Evolutionary conservation across 2,329 filamentous ascomycete genomes (phyloP).

Genomic region (Pyricularia grisea): DNA sequence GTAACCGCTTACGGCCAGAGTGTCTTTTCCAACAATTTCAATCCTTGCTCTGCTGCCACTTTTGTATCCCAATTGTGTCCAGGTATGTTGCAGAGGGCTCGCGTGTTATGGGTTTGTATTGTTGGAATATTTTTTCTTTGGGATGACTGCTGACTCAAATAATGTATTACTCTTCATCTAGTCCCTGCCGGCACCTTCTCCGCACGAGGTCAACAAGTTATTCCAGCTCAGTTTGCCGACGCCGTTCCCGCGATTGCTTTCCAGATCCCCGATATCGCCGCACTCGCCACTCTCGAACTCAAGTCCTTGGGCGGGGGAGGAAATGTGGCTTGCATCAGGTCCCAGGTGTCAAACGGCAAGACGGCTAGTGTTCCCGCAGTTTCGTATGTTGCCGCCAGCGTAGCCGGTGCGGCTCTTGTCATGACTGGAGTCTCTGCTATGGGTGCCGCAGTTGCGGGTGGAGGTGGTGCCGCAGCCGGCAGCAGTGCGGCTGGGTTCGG

Average conservation of each 20-base stretch:
- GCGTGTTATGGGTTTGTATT: neutral
- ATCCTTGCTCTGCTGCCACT: conserved; percentile 65
- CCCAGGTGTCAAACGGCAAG: conserved; percentile 79
- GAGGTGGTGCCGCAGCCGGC: conserved; percentile 40
- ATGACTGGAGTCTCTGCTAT: conserved; percentile 64
- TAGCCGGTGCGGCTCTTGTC: conserved; percentile 75
- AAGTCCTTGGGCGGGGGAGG: conserved; percentile 47
- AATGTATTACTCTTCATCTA: conserved; percentile 16
- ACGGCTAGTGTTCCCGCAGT: conserved; percentile 66
- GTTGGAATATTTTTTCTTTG: neutral
- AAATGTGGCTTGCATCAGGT: conserved; percentile 73
- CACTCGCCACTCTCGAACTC: conserved; percentile 71
- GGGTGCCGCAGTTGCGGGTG: conserved; percentile 45
- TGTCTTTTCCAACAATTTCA: conserved; percentile 71
- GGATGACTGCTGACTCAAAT: neutral
- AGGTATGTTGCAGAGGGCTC: conserved; percentile 36
- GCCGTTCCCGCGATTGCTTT: conserved; percentile 86
- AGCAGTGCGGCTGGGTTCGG: conserved; percentile 43
- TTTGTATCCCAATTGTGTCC: conserved; percentile 73
- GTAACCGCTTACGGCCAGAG: conserved; percentile 78
- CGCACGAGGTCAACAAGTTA: conserved; percentile 60
- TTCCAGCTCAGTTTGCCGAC: conserved; percentile 61
- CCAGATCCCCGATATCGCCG: conserved; percentile 80
- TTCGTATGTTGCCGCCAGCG: conserved; percentile 72
- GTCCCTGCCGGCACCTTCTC: conserved; percentile 68